Percentiles rank a stretch among this genome's conserved stretches.
Evolutionary conservation across 1,284 basidiomycete species (phyloP).

Genomic region (Athelia psychrophila): DNA sequence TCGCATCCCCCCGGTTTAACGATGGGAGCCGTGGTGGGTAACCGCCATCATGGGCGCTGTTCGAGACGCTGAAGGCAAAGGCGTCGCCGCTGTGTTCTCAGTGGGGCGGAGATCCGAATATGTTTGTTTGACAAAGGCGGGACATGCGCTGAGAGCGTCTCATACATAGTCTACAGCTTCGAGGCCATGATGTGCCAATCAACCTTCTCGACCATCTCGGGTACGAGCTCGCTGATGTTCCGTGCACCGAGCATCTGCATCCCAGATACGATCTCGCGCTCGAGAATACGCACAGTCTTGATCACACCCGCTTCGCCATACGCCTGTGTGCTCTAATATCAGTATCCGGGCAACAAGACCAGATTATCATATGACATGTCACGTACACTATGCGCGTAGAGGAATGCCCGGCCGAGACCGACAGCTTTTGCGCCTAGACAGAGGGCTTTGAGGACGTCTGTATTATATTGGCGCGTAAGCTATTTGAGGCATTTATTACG

Average conservation of each 20-base stretch:
- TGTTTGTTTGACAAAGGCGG: constrained; percentile 16
- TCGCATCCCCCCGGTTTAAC: constrained; percentile 86
- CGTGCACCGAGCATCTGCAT: constrained; percentile 81
- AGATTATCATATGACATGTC: constrained; percentile 3
- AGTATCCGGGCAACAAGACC: no score
- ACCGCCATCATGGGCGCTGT: constrained; percentile 84
- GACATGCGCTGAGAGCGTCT: constrained; percentile 17
- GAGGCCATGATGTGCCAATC: background rate
- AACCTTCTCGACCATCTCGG: constrained; percentile 65
- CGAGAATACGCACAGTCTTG: constrained; percentile 70
- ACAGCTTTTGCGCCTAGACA: constrained; percentile 90
- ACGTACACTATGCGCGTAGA: constrained; percentile 86
- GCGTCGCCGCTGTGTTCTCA: constrained; percentile 88
- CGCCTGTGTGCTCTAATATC: constrained; percentile 42
- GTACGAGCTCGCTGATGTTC: constrained; percentile 68
- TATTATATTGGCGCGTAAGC: background rate
- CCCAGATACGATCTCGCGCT: constrained; percentile 77
- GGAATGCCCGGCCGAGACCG: constrained; percentile 85
- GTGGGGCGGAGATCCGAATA: constrained; percentile 80
- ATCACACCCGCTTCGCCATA: constrained; percentile 83
- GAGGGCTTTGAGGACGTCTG: constrained; percentile 87
- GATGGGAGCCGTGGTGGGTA: constrained; percentile 81
- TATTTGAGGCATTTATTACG: constrained; percentile 1
- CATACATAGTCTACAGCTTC: background rate
- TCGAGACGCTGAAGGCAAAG: constrained; percentile 90